These are phyloP conservation scores for Phallus indusiatus DNA, from an alignment of 768 basidiomycete genomes.

Conservation along the genomic window DNA sequence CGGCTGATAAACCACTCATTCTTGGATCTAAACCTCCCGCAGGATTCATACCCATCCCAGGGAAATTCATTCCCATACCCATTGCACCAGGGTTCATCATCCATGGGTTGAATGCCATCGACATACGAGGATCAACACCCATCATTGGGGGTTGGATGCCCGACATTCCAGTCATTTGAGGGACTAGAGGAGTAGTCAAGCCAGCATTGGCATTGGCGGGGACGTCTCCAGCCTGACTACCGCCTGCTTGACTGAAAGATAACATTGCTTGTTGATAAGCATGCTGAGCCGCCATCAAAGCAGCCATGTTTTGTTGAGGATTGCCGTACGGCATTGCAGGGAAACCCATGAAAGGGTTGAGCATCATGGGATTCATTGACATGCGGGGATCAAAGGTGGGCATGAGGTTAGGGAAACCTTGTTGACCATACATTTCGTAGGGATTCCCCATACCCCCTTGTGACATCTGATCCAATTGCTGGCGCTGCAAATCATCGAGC, in stretches of 20 bases:
- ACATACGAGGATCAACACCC: constrained; percentile 62
- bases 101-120: constrained; percentile 33
- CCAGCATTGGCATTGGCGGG: constrained; percentile 30
- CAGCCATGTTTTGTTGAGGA: constrained; percentile 79
- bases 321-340: constrained; percentile 36
- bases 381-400: constrained; percentile 46
- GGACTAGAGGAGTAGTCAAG: constrained; percentile 12
- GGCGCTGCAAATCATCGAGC: constrained; percentile 81
- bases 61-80: constrained; percentile 34
- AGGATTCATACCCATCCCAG: constrained; percentile 20
- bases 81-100: constrained; percentile 59
- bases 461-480: constrained; percentile 73
- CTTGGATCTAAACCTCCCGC: constrained; percentile 1
- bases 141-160: constrained; percentile 26
- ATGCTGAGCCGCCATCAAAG: constrained; percentile 62
- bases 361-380: constrained; percentile 41
- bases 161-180: constrained; percentile 29
- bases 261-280: constrained; percentile 89
- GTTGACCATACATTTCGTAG: constrained; percentile 38
- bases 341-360: constrained; percentile 29
- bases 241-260: constrained; percentile 66
- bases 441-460: constrained; percentile 48
- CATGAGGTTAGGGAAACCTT: constrained; percentile 38
- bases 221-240: constrained; percentile 61
- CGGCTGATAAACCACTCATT: not conserved